Evolutionary conservation across 805 yeast species (phyloP), one percentile per base, ranked within the genome.

Genomic region (Danielia reshetovae): DNA sequence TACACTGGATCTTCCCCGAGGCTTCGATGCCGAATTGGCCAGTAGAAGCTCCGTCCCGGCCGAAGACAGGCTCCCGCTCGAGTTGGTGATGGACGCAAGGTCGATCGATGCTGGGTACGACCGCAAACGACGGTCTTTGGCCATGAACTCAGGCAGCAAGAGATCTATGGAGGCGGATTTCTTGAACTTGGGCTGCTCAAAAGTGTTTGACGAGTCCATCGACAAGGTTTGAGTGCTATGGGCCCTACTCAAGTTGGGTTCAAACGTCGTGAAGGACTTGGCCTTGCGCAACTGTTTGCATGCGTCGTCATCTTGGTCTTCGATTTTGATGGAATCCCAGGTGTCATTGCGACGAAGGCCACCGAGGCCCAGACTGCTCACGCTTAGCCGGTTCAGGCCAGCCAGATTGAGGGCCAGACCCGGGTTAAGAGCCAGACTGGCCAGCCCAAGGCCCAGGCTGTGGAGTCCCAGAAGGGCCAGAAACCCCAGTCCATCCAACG

Each of bases 101-200:
- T 77, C 77, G 22, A 73, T 62, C 7, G 77, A 66, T 3, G 79
- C 69, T 10, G 70, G 74, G 38, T 70, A 69, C 7, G 81, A 74
- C 38, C 57, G 59, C 28, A 43, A 32, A 28, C 39, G 27, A n/a
- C 43, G 30, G 29, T 40, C 43, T 19, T 32, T 34, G 27, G 40
- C 35, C 18, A 39, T 29, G 25, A 40, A 27, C 10, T 41, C 46
- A 6, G 47, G 43, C 50, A 39, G 46, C 25, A 44, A 42, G 30
- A 46, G 38, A 32, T 42, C 50, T 27, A 46, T 40, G 11, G 39
- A 32, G 6, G 41, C 40, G n/a, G 32, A 16, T 27, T 21, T 31
- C 18, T 24, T 11, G 28, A 24, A 19, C 7, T 19, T 19, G n/a
- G n/a, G n/a, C n/a, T n/a, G n/a, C n/a, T n/a, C n/a, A n/a, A n/a